These are phyloP conservation scores for Detonula confervacea DNA, from an alignment of 352 stramenopile species.

Conservation along the genomic window DNA sequence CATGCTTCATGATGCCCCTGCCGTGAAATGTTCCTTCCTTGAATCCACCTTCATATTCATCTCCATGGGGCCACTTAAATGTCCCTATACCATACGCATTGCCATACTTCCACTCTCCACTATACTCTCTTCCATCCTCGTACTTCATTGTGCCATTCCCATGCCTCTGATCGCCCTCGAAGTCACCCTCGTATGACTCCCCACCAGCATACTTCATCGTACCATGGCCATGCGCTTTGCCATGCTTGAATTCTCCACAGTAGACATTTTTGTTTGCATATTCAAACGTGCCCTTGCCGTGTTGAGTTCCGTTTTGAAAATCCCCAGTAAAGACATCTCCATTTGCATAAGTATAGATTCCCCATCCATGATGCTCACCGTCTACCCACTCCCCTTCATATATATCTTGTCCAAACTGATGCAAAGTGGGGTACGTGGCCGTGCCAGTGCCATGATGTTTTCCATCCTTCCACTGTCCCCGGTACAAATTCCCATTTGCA, in stretches of 20 bases:
- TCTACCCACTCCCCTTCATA: too few relatives aligned
- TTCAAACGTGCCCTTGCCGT: conserved; percentile 1
- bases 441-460: conserved; percentile 17
- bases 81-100: conserved; percentile 77
- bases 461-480: conserved; percentile 24
- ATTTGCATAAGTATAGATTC: too few relatives aligned
- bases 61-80: conserved; percentile 88
- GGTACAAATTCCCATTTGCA: too few relatives aligned
- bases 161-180: conserved; percentile 85
- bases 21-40: conserved; percentile 34
- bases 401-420: too few relatives aligned
- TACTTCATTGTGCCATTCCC: conserved; percentile 79
- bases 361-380: too few relatives aligned
- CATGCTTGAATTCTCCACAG: conserved; percentile 5
- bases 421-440: too few relatives aligned
- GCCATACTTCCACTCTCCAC: conserved; percentile 48
- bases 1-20: neutral
- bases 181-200: conserved; percentile 90
- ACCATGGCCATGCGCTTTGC: conserved; percentile 73
- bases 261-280: conserved; percentile 6
- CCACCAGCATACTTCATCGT: conserved; percentile 88
- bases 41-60: conserved; percentile 85
- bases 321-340: too few relatives aligned
- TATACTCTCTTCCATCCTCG: conserved; percentile 53
- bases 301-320: too few relatives aligned